phyloP scores from a whole-genome alignment of 768 basidiomycete species.

The Suillus spraguei region DNA sequence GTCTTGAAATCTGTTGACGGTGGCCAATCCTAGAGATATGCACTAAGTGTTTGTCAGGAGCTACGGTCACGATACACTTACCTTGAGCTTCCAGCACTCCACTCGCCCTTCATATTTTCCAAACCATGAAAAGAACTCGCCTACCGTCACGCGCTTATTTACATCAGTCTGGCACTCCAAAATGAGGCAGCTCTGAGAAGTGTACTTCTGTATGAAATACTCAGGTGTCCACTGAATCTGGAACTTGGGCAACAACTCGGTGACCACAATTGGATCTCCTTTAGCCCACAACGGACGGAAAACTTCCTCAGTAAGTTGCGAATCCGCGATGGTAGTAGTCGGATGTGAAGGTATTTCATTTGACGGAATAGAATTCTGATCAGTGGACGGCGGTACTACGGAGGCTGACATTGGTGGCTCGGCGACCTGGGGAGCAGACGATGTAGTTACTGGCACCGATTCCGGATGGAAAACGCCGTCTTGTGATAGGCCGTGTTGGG shows the following conservation, averaged over 20 bases:
- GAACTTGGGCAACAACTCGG: constrained; percentile 62
- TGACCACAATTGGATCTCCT: constrained; percentile 82
- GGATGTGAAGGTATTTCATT: constrained; percentile 46
- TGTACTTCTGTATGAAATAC: constrained; percentile 74
- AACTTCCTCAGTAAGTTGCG: constrained; percentile 54
- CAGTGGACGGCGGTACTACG: constrained; percentile 14
- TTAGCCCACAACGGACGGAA: constrained; percentile 73
- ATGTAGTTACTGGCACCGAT: background rate
- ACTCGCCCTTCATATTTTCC: constrained; percentile 62
- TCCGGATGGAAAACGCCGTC: background rate
- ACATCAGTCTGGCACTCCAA: constrained; percentile 81
- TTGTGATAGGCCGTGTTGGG: background rate
- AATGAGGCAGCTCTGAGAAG: constrained; percentile 64
- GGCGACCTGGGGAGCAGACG: background rate
- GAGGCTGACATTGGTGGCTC: constrained; percentile 2
- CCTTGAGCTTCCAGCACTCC: constrained; percentile 79
- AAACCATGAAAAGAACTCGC: constrained; percentile 80
- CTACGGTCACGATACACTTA: constrained; percentile 24
- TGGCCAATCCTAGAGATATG: constrained; percentile 82
- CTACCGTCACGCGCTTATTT: constrained; percentile 64
- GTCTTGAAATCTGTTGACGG: constrained; percentile 82
- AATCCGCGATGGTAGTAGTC: constrained; percentile 48
- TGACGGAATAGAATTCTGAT: constrained; percentile 15
- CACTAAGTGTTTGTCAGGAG: constrained; percentile 13
- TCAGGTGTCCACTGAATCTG: constrained; percentile 79